phyloP scores from a whole-genome alignment of 805 yeast species.

The Barnettozyma salicaria region DNA sequence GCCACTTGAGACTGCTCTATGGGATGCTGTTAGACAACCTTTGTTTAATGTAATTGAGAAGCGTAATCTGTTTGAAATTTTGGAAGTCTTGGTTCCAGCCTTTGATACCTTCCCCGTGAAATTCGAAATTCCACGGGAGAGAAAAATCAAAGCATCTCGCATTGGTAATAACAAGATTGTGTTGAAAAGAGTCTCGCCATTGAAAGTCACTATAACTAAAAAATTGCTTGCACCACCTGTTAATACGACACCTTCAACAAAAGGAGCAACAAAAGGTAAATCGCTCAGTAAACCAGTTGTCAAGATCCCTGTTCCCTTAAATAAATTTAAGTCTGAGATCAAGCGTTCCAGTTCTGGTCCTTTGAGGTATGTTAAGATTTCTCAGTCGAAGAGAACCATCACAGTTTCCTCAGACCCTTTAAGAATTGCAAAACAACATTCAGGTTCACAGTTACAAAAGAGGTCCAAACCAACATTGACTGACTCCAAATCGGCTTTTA shows the following conservation, averaged over 20 bases:
- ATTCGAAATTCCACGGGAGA: conserved; percentile 61
- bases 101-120: conserved; percentile 54
- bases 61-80: conserved; percentile 55
- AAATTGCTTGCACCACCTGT: conserved; percentile 2
- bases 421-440: conserved; percentile 11
- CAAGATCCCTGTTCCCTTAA: neutral
- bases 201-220: conserved; percentile 20
- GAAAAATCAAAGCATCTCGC: conserved; percentile 55
- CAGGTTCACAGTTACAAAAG: neutral
- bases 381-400: conserved; percentile 30
- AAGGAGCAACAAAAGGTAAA: conserved; percentile 5
- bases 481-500: neutral
- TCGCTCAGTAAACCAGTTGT: conserved; percentile 4
- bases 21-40: conserved; percentile 66
- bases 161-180: conserved; percentile 49
- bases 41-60: conserved; percentile 53
- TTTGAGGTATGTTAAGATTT: conserved; percentile 39
- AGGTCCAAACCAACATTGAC: neutral
- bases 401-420: conserved; percentile 40
- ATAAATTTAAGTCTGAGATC: conserved; percentile 16
- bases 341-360: conserved; percentile 24
- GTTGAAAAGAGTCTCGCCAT: conserved; percentile 47
- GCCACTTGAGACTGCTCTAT: conserved; percentile 54
- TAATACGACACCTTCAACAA: conserved; percentile 3
- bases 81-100: conserved; percentile 61